Evolutionary conservation across 192 early-diverging fungal genomes (phyloP).

Genomic region (Coemansia sp.): DNA sequence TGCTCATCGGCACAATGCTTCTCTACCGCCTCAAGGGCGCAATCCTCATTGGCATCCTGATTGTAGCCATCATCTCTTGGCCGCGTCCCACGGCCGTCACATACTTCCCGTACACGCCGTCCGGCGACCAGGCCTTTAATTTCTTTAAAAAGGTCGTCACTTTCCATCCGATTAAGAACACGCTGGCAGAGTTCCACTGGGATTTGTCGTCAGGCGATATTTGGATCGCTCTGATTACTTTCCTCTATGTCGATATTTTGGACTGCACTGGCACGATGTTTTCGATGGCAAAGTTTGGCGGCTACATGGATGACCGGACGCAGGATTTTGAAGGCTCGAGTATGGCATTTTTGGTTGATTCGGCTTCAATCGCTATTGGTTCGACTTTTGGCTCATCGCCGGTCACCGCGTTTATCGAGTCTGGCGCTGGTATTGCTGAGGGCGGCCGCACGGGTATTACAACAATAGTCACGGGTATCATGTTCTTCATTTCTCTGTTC

Average conservation of each 20-base stretch:
- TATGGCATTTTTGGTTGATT: slow-evolving; percentile 72
- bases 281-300: slow-evolving; percentile 80
- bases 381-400: slow-evolving; percentile 72
- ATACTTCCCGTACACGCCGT: slow-evolving; percentile 68
- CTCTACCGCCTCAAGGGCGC: slow-evolving; percentile 68
- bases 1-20: slow-evolving; percentile 65
- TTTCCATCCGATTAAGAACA: slow-evolving; percentile 62
- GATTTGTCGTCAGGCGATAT: slow-evolving; percentile 58
- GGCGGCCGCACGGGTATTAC: slow-evolving; percentile 78
- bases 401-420: slow-evolving; percentile 78
- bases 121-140: slow-evolving; percentile 62
- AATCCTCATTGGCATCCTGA: slow-evolving; percentile 68
- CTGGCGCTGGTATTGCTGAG: slow-evolving; percentile 78
- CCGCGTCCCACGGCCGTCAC: slow-evolving; percentile 64
- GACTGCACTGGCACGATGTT: slow-evolving; percentile 87
- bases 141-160: slow-evolving; percentile 71
- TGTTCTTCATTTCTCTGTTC: slow-evolving; percentile 79
- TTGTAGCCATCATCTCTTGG: slow-evolving; percentile 72
- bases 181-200: slow-evolving; percentile 63
- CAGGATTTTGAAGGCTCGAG: slow-evolving; percentile 76
- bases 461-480: slow-evolving; percentile 61
- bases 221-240: slow-evolving; percentile 80
- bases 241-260: slow-evolving; percentile 83
- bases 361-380: slow-evolving; percentile 63
- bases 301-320: slow-evolving; percentile 66